A percentile compares a stretch with the other conserved stretches of the same genome.
Conservation (phyloP, 768 basidiomycete species). For the Tricholoma bakamatsutake region DNA sequence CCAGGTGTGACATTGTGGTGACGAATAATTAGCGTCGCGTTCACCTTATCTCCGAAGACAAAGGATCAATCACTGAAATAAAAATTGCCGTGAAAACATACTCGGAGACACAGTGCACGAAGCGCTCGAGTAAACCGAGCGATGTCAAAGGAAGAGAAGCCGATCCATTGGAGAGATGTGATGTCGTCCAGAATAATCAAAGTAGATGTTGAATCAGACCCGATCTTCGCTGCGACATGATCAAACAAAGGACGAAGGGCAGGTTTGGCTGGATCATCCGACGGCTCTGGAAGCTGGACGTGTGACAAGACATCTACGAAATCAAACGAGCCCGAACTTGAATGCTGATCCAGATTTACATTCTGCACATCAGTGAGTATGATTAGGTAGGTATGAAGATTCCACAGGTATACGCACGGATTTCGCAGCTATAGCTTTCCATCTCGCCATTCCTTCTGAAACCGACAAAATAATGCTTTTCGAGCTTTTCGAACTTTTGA, state of each 20-base stretch:
- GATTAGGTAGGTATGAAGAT: background rate
- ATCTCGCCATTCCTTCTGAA: constrained; percentile 49
- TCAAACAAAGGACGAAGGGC: constrained; percentile 32
- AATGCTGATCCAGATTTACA: constrained; percentile 30
- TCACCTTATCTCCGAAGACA: constrained; percentile 27
- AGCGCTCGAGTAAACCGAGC: constrained; percentile 57
- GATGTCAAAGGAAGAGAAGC: constrained; percentile 45
- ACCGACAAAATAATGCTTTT: constrained; percentile 50
- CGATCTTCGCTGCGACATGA: constrained; percentile 24
- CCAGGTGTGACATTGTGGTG: constrained; percentile 54
- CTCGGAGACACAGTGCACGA: constrained; percentile 50
- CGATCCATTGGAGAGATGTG: constrained; percentile 66
- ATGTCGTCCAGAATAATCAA: constrained; percentile 72
- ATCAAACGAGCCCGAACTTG: constrained; percentile 34
- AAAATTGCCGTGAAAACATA: constrained; percentile 13
- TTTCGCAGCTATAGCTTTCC: constrained; percentile 60
- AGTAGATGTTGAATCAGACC: constrained; percentile 6
- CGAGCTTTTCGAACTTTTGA: constrained; percentile 36
- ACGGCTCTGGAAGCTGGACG: constrained; percentile 18
- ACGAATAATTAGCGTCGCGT: constrained; percentile 53
- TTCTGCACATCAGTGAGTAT: constrained; percentile 24
- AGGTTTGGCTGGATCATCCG: constrained; percentile 16
- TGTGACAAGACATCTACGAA: constrained; percentile 50
- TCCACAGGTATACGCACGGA: constrained; percentile 38
- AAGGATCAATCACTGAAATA: background rate